A percentile compares a stretch with the other conserved stretches of the same genome.
phyloP scores from a whole-genome alignment of 306 rosid genomes.

The Cicer judaicum region DNA sequence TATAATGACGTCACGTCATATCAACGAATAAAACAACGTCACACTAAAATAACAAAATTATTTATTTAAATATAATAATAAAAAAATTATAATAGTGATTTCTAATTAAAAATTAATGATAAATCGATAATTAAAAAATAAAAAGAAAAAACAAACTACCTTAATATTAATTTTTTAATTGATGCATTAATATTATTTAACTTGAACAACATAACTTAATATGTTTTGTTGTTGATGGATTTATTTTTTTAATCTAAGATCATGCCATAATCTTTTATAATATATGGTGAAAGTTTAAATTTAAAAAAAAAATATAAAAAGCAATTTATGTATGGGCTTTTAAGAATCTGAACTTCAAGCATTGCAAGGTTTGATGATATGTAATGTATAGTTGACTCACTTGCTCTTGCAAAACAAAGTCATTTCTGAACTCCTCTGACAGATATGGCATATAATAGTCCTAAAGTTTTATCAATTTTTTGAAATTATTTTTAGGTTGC shows the following conservation, averaged over 20 bases:
- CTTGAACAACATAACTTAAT: too few species aligned
- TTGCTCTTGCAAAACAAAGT: conserved; percentile 12
- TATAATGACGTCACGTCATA: too few species aligned
- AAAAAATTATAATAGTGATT: too few species aligned
- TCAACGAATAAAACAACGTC: too few species aligned
- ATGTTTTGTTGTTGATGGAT: too few species aligned
- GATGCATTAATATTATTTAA: too few species aligned
- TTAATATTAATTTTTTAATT: too few species aligned
- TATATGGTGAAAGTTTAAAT: not conserved
- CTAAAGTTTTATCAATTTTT: conserved; percentile 1
- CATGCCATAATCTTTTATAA: not conserved
- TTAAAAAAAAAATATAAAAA: not conserved
- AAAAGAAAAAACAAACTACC: too few species aligned
- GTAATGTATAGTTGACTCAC: conserved; percentile 34
- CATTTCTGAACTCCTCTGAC: conserved; percentile 16
- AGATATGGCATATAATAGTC: not conserved
- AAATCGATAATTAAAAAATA: too few species aligned
- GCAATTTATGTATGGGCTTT: not conserved
- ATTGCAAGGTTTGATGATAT: conserved; percentile 29
- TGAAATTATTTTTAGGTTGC: conserved; percentile 2
- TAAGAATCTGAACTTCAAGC: not conserved
- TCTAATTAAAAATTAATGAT: too few species aligned
- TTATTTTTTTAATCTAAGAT: not conserved
- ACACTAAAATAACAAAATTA: too few species aligned
- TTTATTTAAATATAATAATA: too few species aligned